Base-by-base conservation (phyloP, 371 early-diverging fungal genomes). In the Rhizopus stolonifer region DNA sequence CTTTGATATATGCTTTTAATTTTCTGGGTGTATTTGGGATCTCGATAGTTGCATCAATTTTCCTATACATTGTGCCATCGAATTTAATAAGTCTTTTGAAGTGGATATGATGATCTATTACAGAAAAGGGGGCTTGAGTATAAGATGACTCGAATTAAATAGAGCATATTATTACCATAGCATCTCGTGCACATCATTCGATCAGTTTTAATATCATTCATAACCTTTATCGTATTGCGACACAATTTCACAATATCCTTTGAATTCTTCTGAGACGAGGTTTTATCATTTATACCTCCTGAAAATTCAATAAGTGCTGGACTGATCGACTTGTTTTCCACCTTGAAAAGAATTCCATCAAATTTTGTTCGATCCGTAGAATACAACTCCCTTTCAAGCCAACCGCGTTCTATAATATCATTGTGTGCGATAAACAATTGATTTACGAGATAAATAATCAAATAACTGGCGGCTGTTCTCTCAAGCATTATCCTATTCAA, bases 361-460 rank as follows among this genome's bases (percentile, higher is more conserved):
- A 25, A 57, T 32, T 48, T 58, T 1, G 10, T 29, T 49, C 33
- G 14, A 44, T 53, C 53, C 6, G 59, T 47, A 4, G 38, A 2
- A 53, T 19, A 43, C n/a, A 53, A 52, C 25, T 52, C 49, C n/a
- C 59, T 47, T 13, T 59, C 48, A 1, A 53, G 25, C 59, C 59
- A 52, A 8, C 45, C 44, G 2, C 52, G 45, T 44, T 59, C 49
- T 9, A 52, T 19, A 0, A 43, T 13, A 59, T 42, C 53, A 25
- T 59, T 53, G 15, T 53, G 33, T 0, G 49, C 1, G 17, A 49
- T 31, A 8, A 52, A 53, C n/a, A 47, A 48, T 34, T 59, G 54
- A 18, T 34, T 53, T 23, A 52, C 33, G 2, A 59, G 1, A 21
- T 53, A 48, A 14, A 59, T 49, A 1, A 49, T 53, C 11, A 44